phyloP scores from a whole-genome alignment of 305 asterid species.

The Galium porrigens region DNA sequence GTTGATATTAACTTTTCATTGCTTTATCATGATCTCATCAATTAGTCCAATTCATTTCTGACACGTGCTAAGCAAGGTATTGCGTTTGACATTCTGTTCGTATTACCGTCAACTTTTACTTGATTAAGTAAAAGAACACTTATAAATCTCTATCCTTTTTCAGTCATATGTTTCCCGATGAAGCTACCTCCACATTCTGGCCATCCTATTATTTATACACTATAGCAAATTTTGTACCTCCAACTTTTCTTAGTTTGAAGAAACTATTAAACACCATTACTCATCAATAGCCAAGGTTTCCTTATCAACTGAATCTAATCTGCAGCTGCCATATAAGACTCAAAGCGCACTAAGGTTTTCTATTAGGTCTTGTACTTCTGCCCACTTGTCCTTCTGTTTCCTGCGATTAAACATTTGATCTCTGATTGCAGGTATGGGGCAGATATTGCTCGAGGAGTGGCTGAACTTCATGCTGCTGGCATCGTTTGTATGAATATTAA shows the following conservation, averaged over 20 bases:
- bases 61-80: not conserved
- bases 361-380: not conserved
- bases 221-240: not conserved
- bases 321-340: not conserved
- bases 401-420: constrained; percentile 21
- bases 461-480: constrained; percentile 98
- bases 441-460: constrained; percentile 94
- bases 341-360: not conserved
- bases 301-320: not conserved
- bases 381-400: not conserved
- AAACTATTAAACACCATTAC: not conserved
- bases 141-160: not conserved
- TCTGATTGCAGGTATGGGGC: constrained; percentile 74
- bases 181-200: not conserved
- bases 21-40: not conserved
- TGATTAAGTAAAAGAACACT: not conserved
- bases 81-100: not conserved
- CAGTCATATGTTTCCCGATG: not conserved
- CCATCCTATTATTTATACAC: not conserved
- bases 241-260: not conserved
- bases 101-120: not conserved
- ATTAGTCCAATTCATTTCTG: not conserved
- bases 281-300: not conserved
- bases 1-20: not conserved
- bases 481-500: constrained; percentile 91